Conservation (phyloP, 352 stramenopile genomes). For the Lagenidium sp. region DNA sequence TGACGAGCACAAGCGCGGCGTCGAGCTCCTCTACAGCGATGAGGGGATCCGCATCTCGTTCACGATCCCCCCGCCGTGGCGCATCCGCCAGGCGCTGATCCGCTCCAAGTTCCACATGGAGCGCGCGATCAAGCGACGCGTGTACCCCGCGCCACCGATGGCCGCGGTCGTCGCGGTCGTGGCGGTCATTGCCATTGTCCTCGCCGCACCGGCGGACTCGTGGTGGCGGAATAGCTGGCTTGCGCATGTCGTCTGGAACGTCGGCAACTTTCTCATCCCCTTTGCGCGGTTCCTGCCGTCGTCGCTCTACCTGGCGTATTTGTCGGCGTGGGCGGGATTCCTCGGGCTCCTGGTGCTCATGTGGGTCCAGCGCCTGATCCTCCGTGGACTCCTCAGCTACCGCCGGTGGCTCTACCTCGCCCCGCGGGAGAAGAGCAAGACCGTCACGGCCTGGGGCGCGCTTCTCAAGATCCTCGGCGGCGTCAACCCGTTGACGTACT, state of each 20-base stretch:
- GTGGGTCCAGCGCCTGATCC: constrained; percentile 70
- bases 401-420: constrained; percentile 82
- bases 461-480: constrained; percentile 79
- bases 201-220: constrained; percentile 55
- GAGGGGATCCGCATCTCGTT: constrained; percentile 79
- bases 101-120: constrained; percentile 67
- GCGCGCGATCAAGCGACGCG: constrained; percentile 49
- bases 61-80: constrained; percentile 71
- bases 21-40: constrained; percentile 81
- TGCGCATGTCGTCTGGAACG: constrained; percentile 67
- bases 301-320: constrained; percentile 74
- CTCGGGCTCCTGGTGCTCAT: constrained; percentile 79
- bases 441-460: constrained; percentile 60
- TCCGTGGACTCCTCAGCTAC: constrained; percentile 81
- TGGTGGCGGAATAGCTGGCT: constrained; percentile 78
- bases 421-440: constrained; percentile 52
- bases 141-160: constrained; percentile 71
- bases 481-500: constrained; percentile 81
- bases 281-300: constrained; percentile 51
- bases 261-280: constrained; percentile 73
- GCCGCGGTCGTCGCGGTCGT: constrained; percentile 47
- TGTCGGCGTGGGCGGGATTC: constrained; percentile 76
- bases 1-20: constrained; percentile 78
- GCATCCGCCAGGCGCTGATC: constrained; percentile 51
- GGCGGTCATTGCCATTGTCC: constrained; percentile 49